Evolutionary conservation across 768 basidiomycete genomes (phyloP).

Genomic region (Leccinum truebloodii): DNA sequence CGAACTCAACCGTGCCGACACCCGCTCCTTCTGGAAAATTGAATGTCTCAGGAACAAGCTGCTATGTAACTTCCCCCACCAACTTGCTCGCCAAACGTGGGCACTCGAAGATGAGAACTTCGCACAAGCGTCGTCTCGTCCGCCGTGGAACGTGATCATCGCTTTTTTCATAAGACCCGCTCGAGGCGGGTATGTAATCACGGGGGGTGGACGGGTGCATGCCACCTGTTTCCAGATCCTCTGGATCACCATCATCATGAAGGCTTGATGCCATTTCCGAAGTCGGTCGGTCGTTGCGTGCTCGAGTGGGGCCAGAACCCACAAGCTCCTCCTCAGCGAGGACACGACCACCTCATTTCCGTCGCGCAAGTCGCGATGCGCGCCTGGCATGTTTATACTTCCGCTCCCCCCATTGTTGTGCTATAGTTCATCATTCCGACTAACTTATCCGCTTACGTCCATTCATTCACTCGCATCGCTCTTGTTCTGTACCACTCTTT

Average conservation of each 20-base stretch:
- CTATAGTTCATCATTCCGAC: constrained; percentile 1
- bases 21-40: constrained; percentile 9
- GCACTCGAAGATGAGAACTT: constrained; percentile 4
- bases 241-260: background rate
- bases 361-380: constrained; percentile 16
- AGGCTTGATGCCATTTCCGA: constrained; percentile 20
- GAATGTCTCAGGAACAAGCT: constrained; percentile 11
- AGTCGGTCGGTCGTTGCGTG: constrained; percentile 4
- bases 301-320: constrained; percentile 13
- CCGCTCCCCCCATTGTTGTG: background rate
- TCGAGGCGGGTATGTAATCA: background rate
- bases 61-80: constrained; percentile 23
- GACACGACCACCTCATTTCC: background rate
- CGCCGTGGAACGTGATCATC: constrained; percentile 13
- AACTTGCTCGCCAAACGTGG: constrained; percentile 20
- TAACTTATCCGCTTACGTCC: constrained; percentile 19
- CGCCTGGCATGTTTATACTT: background rate
- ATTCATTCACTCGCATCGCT: constrained; percentile 6
- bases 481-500: constrained; percentile 19
- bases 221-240: background rate
- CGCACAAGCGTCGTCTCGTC: constrained; percentile 29
- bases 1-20: background rate
- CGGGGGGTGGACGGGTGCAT: background rate
- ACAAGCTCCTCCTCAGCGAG: background rate
- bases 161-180: background rate